Evolutionary conservation across 2,329 filamentous ascomycete species (phyloP), one percentile per base, ranked within the genome.

Genomic region (Pyricularia pennisetigena): DNA sequence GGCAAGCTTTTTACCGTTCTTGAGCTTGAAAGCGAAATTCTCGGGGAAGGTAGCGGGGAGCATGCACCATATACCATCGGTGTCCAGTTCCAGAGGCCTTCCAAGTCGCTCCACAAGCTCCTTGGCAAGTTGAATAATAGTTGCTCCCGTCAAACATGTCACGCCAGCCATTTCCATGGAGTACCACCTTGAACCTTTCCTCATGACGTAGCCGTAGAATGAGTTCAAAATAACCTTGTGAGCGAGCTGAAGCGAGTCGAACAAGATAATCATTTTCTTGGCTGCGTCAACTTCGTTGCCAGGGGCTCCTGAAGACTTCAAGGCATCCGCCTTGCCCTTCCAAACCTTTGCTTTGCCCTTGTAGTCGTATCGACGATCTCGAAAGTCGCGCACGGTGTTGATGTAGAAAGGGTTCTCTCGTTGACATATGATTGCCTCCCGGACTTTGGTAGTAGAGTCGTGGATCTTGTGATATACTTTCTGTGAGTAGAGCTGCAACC

Each of bases 401-500:
- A 99, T 94, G 75, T 99, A 99, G 77, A 99, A 99, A 0, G 95
- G 95, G 70, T 99, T 99, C 76, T 99, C 95, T 71, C 95, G 87
- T 76, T 99, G 95, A 75, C 95, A 99, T 74, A 99, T 98, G 76
- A 99, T 97, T 12, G 96, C 95, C 78, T 99, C 95, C 68, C 94
- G 88, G 70, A 95, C 90, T 69, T 96, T 95, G 0, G 92, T 98
- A 66, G 90, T 97, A 14, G 92, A 91, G 70, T 98, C 95, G 78
- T 97, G 94, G 69, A 99, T 98, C 78, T 98, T 99, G 84, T 99
- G 95, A 76, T 99, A 99, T 71, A 99, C 97, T 80, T 99, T 99
- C 78, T 98, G 97, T 75, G 93, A 96, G 81, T 97, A 99, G 41
- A 93, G 85, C 71, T 94, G 93, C 65, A 99, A 81, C 41, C 95